These are phyloP conservation scores for Neofusicoccum laricinum DNA, from an alignment of 2,329 filamentous ascomycete genomes.

Conservation along the genomic window DNA sequence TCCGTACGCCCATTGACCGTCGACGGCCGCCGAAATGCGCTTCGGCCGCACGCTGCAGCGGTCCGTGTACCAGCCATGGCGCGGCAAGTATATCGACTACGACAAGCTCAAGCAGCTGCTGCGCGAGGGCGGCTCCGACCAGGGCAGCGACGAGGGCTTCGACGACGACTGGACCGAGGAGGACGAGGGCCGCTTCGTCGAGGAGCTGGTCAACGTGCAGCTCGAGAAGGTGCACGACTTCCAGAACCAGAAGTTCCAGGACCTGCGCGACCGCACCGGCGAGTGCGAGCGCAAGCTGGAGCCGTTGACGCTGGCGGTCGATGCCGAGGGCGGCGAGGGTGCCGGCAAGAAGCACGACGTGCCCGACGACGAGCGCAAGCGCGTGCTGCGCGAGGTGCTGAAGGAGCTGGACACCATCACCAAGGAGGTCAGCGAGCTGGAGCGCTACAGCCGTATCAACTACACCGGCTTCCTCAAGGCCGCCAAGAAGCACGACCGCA, in stretches of 20 bases:
- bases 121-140: conserved; percentile 61
- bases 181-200: conserved; percentile 90
- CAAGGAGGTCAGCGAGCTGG: conserved; percentile 86
- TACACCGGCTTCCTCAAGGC: conserved; percentile 98
- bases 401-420: conserved; percentile 82
- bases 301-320: conserved; percentile 43
- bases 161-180: conserved; percentile 78
- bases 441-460: conserved; percentile 93
- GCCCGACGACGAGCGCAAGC: conserved; percentile 43
- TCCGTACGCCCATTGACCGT: background rate
- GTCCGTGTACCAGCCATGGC: conserved; percentile 83
- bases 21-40: conserved; percentile 59
- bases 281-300: conserved; percentile 65
- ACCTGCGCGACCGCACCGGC: conserved; percentile 77
- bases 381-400: conserved; percentile 67
- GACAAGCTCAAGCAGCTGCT: conserved; percentile 85
- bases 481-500: conserved; percentile 97
- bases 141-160: conserved; percentile 52
- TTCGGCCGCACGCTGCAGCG: conserved; percentile 86
- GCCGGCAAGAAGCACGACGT: conserved; percentile 27
- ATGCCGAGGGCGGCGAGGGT: conserved; percentile 10
- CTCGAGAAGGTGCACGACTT: conserved; percentile 92
- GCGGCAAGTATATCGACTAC: conserved; percentile 94
- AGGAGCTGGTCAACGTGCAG: conserved; percentile 91
- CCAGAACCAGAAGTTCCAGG: conserved; percentile 76